A percentile compares a stretch with the other conserved stretches of the same genome.
Conservation (phyloP, 345 rosid species). For the Noccaea caerulescens region DNA sequence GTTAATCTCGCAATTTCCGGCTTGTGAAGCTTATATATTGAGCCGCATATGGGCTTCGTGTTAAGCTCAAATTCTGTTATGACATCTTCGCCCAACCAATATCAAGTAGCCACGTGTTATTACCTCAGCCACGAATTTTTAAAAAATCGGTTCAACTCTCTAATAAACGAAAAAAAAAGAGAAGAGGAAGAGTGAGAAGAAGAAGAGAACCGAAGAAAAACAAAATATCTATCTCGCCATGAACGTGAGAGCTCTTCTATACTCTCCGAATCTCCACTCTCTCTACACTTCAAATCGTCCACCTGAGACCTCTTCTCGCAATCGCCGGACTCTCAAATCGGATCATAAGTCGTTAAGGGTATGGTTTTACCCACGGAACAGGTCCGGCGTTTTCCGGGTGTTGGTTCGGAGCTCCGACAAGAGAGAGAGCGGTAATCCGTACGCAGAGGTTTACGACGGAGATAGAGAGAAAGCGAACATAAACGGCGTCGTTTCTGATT, state of each 20-base stretch:
- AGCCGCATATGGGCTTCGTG: no score
- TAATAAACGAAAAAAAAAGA: neutral
- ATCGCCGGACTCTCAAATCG: constrained; percentile 27
- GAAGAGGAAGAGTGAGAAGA: constrained; percentile 16
- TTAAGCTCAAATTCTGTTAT: constrained; percentile 9
- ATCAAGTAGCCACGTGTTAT: constrained; percentile 55
- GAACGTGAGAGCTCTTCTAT: constrained; percentile 67
- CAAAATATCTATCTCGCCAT: constrained; percentile 46
- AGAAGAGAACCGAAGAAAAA: constrained; percentile 20
- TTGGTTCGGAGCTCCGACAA: constrained; percentile 49
- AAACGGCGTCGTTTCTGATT: constrained; percentile 41
- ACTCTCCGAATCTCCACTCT: constrained; percentile 50
- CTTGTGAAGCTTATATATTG: no score
- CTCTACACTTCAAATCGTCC: constrained; percentile 47
- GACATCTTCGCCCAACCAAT: constrained; percentile 14
- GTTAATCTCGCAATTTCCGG: no score
- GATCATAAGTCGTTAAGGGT: constrained; percentile 38
- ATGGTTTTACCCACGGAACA: constrained; percentile 40
- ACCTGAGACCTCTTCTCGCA: constrained; percentile 37
- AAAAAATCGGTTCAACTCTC: constrained; percentile 39
- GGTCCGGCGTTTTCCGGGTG: constrained; percentile 49
- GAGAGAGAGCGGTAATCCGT: constrained; percentile 41
- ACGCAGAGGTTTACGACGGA: constrained; percentile 47
- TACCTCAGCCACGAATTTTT: constrained; percentile 50
- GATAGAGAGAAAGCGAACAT: neutral